phyloP scores from a whole-genome alignment of 305 asterid species.

The Salvia sclarea region DNA sequence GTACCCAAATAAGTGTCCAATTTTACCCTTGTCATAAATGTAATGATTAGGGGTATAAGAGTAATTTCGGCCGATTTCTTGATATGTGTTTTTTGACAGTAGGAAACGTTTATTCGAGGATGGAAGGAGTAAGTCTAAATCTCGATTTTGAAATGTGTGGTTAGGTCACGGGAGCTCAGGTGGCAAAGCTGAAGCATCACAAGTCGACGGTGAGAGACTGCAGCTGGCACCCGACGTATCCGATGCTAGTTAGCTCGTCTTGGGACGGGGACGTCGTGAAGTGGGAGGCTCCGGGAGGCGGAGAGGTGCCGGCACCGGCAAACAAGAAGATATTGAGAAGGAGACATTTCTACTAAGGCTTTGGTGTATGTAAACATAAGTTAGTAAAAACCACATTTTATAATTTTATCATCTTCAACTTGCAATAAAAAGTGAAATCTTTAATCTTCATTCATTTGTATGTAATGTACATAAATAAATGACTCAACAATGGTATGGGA shows the following conservation, averaged over 20 bases:
- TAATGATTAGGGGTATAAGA: too few species aligned
- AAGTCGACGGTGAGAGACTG: conserved; percentile 86
- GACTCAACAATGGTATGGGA: neutral
- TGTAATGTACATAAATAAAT: neutral
- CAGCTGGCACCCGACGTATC: conserved; percentile 83
- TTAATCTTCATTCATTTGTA: neutral
- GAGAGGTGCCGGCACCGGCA: conserved; percentile 39
- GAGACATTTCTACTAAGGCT: conserved; percentile 35
- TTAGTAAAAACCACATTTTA: neutral
- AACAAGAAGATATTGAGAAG: conserved; percentile 40
- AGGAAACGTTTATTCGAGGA: too few species aligned
- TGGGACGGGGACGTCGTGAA: conserved; percentile 83
- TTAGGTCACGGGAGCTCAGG: conserved; percentile 73
- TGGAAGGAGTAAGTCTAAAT: too few species aligned
- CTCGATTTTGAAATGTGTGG: neutral
- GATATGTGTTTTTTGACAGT: too few species aligned
- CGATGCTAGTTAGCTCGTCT: conserved; percentile 85
- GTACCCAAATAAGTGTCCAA: too few species aligned
- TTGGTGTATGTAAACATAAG: neutral
- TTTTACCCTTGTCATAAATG: too few species aligned
- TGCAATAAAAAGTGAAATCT: neutral
- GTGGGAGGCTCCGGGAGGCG: conserved; percentile 71
- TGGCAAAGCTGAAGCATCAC: conserved; percentile 48
- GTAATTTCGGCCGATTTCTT: too few species aligned
- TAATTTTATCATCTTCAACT: neutral